A percentile compares a stretch with the other conserved stretches of the same genome.
phyloP scores from a whole-genome alignment of 371 early-diverging fungal species.

The Mucor sp. region DNA sequence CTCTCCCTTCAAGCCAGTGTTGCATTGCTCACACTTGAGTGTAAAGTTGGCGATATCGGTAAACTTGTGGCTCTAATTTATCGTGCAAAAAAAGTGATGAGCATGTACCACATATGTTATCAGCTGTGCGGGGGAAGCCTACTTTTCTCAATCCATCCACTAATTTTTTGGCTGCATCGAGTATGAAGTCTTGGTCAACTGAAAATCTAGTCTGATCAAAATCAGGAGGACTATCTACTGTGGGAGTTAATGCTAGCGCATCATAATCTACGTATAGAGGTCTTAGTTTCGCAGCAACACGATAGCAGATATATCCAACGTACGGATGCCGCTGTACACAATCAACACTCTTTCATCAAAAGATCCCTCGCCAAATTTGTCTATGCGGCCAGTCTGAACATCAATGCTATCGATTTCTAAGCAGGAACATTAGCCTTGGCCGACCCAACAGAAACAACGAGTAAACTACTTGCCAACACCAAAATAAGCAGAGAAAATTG shows the following conservation, averaged over 20 bases:
- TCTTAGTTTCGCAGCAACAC: too few relatives aligned
- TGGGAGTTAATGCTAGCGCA: conserved; percentile 57
- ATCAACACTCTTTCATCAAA: conserved; percentile 51
- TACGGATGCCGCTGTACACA: conserved; percentile 68
- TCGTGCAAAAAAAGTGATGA: not conserved
- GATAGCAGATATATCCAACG: too few relatives aligned
- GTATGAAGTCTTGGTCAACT: conserved; percentile 26
- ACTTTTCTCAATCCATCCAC: conserved; percentile 50
- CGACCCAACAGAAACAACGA: not conserved
- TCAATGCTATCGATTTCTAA: conserved; percentile 66
- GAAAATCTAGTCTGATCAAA: conserved; percentile 63
- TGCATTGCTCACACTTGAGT: conserved; percentile 54
- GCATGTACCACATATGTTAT: too few relatives aligned
- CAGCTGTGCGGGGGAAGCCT: not conserved
- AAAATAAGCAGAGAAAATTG: conserved; percentile 58
- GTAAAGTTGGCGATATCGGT: conserved; percentile 65
- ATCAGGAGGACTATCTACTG: conserved; percentile 39
- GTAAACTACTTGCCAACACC: conserved; percentile 41
- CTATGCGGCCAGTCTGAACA: conserved; percentile 57
- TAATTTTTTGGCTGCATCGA: conserved; percentile 46
- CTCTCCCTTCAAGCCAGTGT: conserved; percentile 56
- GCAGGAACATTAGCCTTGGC: not conserved
- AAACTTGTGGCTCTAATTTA: conserved; percentile 52
- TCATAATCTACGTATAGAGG: conserved; percentile 56
- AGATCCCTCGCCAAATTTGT: conserved; percentile 60